Evolutionary conservation across 306 rosid genomes (phyloP).

Genomic region (Malus domestica): DNA sequence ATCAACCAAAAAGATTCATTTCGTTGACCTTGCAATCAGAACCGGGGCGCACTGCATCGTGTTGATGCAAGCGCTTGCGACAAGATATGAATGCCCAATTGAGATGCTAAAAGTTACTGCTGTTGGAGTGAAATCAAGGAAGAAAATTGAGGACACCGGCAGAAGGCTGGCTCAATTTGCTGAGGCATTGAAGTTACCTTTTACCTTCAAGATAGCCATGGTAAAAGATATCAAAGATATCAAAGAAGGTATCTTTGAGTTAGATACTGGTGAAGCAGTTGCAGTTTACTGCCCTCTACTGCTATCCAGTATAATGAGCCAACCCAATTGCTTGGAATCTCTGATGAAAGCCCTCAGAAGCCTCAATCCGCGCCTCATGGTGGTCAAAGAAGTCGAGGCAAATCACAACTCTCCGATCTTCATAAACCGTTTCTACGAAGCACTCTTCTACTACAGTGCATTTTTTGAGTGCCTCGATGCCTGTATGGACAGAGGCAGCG

Average conservation of each 20-base stretch:
- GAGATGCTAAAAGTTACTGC: slow-evolving; percentile 29
- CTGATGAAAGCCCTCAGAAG: slow-evolving; percentile 36
- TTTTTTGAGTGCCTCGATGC: slow-evolving; percentile 42
- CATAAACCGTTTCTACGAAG: slow-evolving; percentile 46
- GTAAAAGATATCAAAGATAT: slow-evolving; percentile 35
- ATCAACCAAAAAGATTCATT: slow-evolving; percentile 24
- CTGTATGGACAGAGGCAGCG: slow-evolving; percentile 34
- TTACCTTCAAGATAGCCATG: slow-evolving; percentile 33
- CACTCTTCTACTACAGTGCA: slow-evolving; percentile 45
- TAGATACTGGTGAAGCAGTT: slow-evolving; percentile 34
- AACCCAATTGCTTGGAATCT: slow-evolving; percentile 28
- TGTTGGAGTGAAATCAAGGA: slow-evolving; percentile 13
- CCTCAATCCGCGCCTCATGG: slow-evolving; percentile 35
- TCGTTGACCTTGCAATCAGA: slow-evolving; percentile 26
- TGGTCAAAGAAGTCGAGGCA: slow-evolving; percentile 44
- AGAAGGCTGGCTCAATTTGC: slow-evolving; percentile 31
- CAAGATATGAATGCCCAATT: slow-evolving; percentile 8
- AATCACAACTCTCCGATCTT: slow-evolving; percentile 47
- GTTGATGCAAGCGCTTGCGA: slow-evolving; percentile 33
- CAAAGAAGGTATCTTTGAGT: slow-evolving; percentile 26
- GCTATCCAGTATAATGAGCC: slow-evolving; percentile 21
- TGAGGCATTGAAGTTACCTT: slow-evolving; percentile 31
- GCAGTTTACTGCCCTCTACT: slow-evolving; percentile 31
- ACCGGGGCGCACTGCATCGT: slow-evolving; percentile 21
- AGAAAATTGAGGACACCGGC: slow-evolving; percentile 24